These are phyloP conservation scores for Crotalaria pallida DNA, from an alignment of 306 rosid species.

Conservation along the genomic window DNA sequence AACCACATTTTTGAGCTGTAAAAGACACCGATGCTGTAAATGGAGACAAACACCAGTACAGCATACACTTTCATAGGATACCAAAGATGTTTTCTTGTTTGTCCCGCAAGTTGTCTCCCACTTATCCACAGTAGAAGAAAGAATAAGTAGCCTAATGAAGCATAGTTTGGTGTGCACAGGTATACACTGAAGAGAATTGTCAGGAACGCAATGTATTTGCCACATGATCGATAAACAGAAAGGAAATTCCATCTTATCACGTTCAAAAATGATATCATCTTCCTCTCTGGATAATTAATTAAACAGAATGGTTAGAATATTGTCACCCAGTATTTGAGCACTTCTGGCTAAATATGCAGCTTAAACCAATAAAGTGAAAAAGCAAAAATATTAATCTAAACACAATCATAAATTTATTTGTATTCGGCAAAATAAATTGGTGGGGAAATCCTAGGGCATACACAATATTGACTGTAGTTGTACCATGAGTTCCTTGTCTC, in stretches of 20 bases:
- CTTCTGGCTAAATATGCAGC: constrained; percentile 12
- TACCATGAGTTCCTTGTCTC: constrained; percentile 26
- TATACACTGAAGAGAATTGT: constrained; percentile 77
- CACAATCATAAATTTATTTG: not conserved
- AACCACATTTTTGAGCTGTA: constrained; percentile 51
- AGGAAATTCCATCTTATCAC: constrained; percentile 69
- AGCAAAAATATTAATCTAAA: constrained; percentile 5
- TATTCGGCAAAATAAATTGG: constrained; percentile 14
- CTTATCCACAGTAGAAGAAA: constrained; percentile 87
- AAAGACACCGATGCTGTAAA: constrained; percentile 70
- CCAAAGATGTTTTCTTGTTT: constrained; percentile 74
- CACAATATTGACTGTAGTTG: constrained; percentile 9
- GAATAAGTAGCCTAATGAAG: constrained; percentile 76
- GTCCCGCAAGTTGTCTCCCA: constrained; percentile 75
- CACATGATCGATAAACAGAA: constrained; percentile 73
- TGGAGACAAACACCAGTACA: constrained; percentile 54
- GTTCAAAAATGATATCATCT: constrained; percentile 55
- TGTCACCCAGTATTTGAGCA: not conserved
- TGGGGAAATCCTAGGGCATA: constrained; percentile 10
- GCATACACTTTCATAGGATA: constrained; percentile 86
- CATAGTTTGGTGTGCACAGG: constrained; percentile 70
- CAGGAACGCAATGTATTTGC: constrained; percentile 74
- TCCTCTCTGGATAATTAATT: constrained; percentile 54
- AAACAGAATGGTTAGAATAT: constrained; percentile 27
- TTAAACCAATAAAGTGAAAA: constrained; percentile 12